Evolutionary conservation across 495 filamentous ascomycete genomes (phyloP), one percentile per base, ranked within the genome.

Genomic region (Talaromyces thailandensis): DNA sequence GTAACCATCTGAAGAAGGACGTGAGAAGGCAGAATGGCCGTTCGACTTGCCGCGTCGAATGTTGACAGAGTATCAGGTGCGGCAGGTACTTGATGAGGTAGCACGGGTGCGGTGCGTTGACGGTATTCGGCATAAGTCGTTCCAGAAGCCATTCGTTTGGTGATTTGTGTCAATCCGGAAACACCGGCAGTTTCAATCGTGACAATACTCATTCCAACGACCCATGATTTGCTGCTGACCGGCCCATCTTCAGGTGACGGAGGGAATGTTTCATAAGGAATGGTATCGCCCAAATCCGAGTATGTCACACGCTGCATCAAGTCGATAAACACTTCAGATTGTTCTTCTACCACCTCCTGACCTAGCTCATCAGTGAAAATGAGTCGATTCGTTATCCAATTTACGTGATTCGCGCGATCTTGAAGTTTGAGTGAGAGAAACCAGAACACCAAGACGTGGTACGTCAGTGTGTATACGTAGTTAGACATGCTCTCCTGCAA

Each of bases 401-500:
- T 84, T 52, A 96, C 90, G 63, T 95, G 88, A 63, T 85, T 90
- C 18, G 85, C 81, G 28, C 95, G 87, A 64, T 97, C 92, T 45
- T 86, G 79, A 32, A 96, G 81, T 70, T 89, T 92, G 63, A 98
- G 70, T 6, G 90, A 88, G 58, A 98, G 76, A 71, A 96, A 98
- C 95, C 95, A 99, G 67, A 96, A 96, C 3, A 90, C 90, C 66
- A 98, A 91, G 66, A 96, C 92, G 72, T 98, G 92, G 70, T 96
- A 96, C 6, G 94, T 93, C 25, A 97, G 77, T 1, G 90, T 87
- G 69, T 92, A 92, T 29, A 98, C 90, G 70, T 99, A 99, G 70
- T 92, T 90, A 18, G 76, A 76, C 69, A 79, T 76, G 12, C 68
- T 75, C 58, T 80, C 76, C 26, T 77, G 76, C 14, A 67, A 57